A percentile compares a stretch with the other conserved stretches of the same genome.
phyloP scores from a whole-genome alignment of 495 filamentous ascomycete species.

The Wilcoxina mikolae region DNA sequence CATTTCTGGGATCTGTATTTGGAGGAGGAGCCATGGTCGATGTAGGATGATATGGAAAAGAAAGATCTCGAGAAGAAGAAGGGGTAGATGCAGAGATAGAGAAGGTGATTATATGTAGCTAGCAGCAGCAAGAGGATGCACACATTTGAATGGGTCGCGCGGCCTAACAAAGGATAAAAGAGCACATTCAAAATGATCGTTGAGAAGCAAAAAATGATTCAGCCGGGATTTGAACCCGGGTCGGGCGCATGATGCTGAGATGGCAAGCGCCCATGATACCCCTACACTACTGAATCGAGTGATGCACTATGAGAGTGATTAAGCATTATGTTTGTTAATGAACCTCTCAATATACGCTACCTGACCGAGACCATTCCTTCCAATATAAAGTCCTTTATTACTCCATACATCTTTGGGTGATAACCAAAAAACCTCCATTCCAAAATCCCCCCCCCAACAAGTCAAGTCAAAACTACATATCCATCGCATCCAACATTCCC shows the following conservation, averaged over 20 bases:
- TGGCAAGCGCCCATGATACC: conserved; percentile 24
- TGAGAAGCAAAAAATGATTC: conserved; percentile 10
- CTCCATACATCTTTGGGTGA: not conserved
- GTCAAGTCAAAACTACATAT: not conserved
- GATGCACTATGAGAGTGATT: not conserved
- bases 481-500: conserved; percentile 2
- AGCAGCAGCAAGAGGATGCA: not conserved
- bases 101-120: too few species aligned
- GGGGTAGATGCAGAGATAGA: too few species aligned
- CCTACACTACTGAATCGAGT: conserved; percentile 22
- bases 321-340: not conserved
- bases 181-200: not conserved
- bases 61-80: too few species aligned
- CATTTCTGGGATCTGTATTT: too few species aligned
- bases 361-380: not conserved
- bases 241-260: conserved; percentile 13
- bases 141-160: not conserved
- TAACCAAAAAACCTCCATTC: conserved; percentile 3
- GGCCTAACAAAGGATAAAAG: not conserved
- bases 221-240: conserved; percentile 24
- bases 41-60: too few species aligned
- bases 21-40: too few species aligned
- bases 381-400: not conserved
- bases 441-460: conserved; percentile 3
- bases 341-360: not conserved